Evolutionary conservation across 345 rosid genomes (phyloP).

Genomic region (Dovyalis caffra): DNA sequence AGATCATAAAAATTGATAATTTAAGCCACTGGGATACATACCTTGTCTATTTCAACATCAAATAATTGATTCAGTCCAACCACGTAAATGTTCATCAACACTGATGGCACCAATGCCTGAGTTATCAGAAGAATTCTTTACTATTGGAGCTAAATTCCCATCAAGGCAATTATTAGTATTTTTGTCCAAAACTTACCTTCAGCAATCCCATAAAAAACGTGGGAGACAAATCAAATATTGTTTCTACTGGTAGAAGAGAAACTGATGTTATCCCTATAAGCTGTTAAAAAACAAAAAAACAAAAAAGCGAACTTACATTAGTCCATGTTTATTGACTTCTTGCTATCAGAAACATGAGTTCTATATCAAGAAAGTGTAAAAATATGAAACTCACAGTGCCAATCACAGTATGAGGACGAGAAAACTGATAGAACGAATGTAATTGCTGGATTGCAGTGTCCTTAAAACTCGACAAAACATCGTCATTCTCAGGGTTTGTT

Average conservation of each 20-base stretch:
- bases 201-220: constrained; percentile 27
- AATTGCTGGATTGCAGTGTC: not conserved
- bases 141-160: not conserved
- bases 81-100: constrained; percentile 34
- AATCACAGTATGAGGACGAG: constrained; percentile 39
- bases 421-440: constrained; percentile 22
- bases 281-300: not conserved
- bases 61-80: constrained; percentile 35
- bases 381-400: constrained; percentile 31
- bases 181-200: constrained; percentile 19
- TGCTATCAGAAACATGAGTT: not conserved
- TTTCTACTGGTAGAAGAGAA: constrained; percentile 31
- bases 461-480: not conserved
- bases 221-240: constrained; percentile 25
- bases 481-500: not conserved
- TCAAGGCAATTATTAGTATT: not conserved
- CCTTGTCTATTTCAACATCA: constrained; percentile 42
- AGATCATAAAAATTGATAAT: not conserved
- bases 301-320: not conserved
- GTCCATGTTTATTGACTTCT: not conserved
- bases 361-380: not conserved
- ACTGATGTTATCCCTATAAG: constrained; percentile 31
- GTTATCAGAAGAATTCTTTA: not conserved
- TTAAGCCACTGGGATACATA: not conserved
- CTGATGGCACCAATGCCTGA: constrained; percentile 33